These are phyloP conservation scores for Ceratocystis smalleyi DNA, from an alignment of 2,329 filamentous ascomycete species.

Conservation along the genomic window DNA sequence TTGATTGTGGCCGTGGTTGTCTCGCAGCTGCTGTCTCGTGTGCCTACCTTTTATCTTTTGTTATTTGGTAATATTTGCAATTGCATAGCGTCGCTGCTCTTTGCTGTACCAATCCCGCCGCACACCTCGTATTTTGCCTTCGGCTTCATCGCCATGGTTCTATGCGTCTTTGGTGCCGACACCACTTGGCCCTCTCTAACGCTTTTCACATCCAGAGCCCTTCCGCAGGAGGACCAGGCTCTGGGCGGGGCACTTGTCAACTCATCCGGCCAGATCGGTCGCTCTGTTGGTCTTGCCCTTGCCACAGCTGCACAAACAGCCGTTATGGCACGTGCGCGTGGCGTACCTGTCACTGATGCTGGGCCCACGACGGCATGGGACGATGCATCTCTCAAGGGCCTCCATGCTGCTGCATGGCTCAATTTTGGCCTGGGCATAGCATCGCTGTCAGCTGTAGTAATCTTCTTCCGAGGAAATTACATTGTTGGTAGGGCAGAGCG, in stretches of 20 bases:
- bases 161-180: constrained; percentile 51
- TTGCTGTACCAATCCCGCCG: constrained; percentile 46
- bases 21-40: constrained; percentile 39
- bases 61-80: constrained; percentile 42
- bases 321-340: constrained; percentile 37
- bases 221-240: constrained; percentile 49
- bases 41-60: constrained; percentile 43
- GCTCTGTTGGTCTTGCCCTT: constrained; percentile 50
- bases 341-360: constrained; percentile 29
- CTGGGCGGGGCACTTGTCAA: constrained; percentile 54
- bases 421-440: constrained; percentile 34
- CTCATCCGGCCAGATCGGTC: constrained; percentile 47
- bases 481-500: constrained; percentile 28
- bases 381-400: constrained; percentile 30
- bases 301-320: constrained; percentile 49
- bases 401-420: constrained; percentile 38
- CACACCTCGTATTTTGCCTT: constrained; percentile 51
- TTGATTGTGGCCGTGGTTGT: constrained; percentile 41
- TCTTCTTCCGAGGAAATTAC: constrained; percentile 37
- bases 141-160: constrained; percentile 48
- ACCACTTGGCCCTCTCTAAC: constrained; percentile 50
- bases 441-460: constrained; percentile 30
- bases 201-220: constrained; percentile 47
- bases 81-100: constrained; percentile 41
- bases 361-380: constrained; percentile 32